phyloP scores from a whole-genome alignment of 2,329 filamentous ascomycete genomes.

The Aspergillus aculeatus region DNA sequence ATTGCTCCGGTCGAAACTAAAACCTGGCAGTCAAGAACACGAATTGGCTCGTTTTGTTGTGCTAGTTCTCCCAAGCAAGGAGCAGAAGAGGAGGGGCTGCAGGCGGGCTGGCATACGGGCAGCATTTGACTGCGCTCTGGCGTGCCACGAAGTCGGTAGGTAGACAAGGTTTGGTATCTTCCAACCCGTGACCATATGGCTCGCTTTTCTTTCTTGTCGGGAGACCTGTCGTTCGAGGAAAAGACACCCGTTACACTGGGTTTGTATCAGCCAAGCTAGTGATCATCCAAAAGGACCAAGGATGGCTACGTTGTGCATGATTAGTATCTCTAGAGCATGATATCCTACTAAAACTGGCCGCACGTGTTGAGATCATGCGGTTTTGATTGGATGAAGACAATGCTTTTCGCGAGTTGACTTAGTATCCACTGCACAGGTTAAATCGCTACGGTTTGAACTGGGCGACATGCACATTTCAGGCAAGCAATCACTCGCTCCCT shows the following conservation, averaged over 20 bases:
- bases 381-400: neutral
- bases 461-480: too few relatives aligned
- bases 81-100: neutral
- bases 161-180: neutral
- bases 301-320: neutral
- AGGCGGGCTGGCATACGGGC: conserved; percentile 4
- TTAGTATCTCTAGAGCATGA: neutral
- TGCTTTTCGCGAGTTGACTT: neutral
- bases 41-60: conserved; percentile 21
- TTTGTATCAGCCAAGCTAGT: neutral
- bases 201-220: neutral
- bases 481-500: neutral
- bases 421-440: neutral
- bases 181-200: neutral
- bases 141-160: conserved; percentile 10
- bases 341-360: neutral
- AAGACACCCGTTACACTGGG: neutral
- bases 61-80: conserved; percentile 22
- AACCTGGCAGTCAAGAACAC: conserved; percentile 12
- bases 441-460: neutral
- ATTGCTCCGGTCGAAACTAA: conserved; percentile 9
- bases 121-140: conserved; percentile 14
- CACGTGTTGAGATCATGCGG: neutral
- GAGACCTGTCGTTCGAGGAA: neutral
- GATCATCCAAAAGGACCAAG: too few relatives aligned